A percentile compares a stretch with the other conserved stretches of the same genome.
Evolutionary conservation across 352 stramenopile species (phyloP).

Genomic region (Phytophthora podocarpi): DNA sequence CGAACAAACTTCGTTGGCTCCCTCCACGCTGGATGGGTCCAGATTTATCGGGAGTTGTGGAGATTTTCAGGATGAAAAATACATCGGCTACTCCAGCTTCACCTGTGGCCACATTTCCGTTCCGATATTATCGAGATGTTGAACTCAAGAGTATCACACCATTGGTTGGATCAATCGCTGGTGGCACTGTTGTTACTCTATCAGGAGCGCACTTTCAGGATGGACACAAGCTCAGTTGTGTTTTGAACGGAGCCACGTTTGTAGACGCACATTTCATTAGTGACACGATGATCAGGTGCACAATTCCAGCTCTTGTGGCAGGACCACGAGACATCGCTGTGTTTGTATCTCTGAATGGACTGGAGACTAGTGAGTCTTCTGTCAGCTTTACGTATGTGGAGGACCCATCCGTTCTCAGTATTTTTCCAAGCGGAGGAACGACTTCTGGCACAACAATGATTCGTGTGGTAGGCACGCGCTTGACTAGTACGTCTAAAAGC

Average conservation of each 20-base stretch:
- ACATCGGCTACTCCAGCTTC: neutral
- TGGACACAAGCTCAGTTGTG: conserved; percentile 36
- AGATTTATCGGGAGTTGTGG: conserved; percentile 24
- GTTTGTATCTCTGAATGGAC: conserved; percentile 42
- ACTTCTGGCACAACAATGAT: conserved; percentile 33
- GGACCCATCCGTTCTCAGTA: conserved; percentile 24
- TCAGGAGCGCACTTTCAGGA: conserved; percentile 38
- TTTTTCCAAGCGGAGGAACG: conserved; percentile 36
- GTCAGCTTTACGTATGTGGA: conserved; percentile 41
- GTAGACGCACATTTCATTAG: conserved; percentile 33
- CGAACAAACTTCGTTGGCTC: conserved; percentile 22
- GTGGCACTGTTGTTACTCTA: conserved; percentile 42
- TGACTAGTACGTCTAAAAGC: conserved; percentile 27
- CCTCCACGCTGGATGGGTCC: conserved; percentile 22
- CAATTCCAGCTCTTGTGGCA: conserved; percentile 19
- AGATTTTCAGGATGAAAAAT: conserved; percentile 26
- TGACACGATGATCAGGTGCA: conserved; percentile 35
- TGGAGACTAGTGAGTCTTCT: conserved; percentile 32
- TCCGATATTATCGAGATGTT: conserved; percentile 39
- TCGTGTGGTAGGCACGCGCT: conserved; percentile 35
- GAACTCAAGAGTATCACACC: conserved; percentile 30
- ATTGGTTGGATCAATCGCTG: conserved; percentile 20
- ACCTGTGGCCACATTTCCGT: conserved; percentile 30
- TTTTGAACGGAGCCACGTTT: conserved; percentile 32
- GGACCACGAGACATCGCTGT: conserved; percentile 22